Evolutionary conservation across 768 basidiomycete species (phyloP), one percentile per base, ranked within the genome.

Genomic region (Vararia minispora): DNA sequence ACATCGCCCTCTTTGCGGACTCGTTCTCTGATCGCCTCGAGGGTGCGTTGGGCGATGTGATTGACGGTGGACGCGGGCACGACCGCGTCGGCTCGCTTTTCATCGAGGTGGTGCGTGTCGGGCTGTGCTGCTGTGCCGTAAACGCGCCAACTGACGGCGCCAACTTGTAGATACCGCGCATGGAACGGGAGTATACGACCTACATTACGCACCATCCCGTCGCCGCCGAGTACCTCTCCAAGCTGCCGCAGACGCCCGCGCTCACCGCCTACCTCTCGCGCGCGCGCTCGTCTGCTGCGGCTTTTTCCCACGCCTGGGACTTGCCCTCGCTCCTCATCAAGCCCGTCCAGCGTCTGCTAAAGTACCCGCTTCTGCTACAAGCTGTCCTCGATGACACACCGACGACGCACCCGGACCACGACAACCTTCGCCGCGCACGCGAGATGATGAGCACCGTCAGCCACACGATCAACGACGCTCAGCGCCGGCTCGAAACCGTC

Each of bases 261-360:
- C 68, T 92, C 6, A 61, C 65, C 11, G 61, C 68, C 3, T 91
- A 90, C 57, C 67, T 86, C 32, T 56, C 69, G 8, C 73, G 76
- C 25, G 83, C 82, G 13, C 71, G 74, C 42, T 66, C 63, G 9
- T 65, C 82, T 26, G 79, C 84, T 1, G 71, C 77, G 2, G 70
- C 74, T 17, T 68, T 84, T 10, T 84, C 87, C 0, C 80, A 88
- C 51, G 85, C 89, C 3, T 91, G 89, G 81, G 94, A 99, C 55
- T 74, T 99, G 20, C 69, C 87, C 5, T 90, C 89, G 0, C 72
- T 97, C 27, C 79, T 99, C 43, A 97, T 99, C 59, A 97, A 98
- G 59, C 95, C 95, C 24, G 89, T 99, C 3, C 95, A 98, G 53
- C 78, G 94, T 12, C 71, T 97, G 39, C 76, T 97, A 46, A 98